Evolutionary conservation across 2,329 filamentous ascomycete species (phyloP).

Genomic region (Sporothrix mexicana): DNA sequence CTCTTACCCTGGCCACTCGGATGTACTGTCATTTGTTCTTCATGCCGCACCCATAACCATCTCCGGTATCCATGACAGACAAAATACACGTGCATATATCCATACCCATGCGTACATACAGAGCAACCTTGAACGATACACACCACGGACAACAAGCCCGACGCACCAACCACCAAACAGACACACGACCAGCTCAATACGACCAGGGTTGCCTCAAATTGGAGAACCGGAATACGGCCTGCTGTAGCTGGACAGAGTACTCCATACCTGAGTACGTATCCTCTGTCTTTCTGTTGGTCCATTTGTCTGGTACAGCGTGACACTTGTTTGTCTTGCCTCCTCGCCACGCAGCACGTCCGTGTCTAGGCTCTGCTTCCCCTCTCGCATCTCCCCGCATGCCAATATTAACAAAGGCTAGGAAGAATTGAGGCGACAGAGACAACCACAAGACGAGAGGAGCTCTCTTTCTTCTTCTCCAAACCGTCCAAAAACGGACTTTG

Average conservation of each 20-base stretch:
- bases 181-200: not conserved
- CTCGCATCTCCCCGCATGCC: not conserved
- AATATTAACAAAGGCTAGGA: constrained; percentile 29
- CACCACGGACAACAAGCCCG: not conserved
- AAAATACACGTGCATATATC: not conserved
- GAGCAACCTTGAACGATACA: constrained; percentile 11
- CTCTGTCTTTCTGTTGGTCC: not conserved
- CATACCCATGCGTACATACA: not conserved
- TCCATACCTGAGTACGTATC: not conserved
- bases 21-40: constrained; percentile 6
- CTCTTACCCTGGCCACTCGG: not conserved
- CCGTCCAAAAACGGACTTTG: not conserved
- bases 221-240: not conserved
- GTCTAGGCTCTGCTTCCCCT: not conserved
- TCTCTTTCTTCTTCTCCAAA: not conserved
- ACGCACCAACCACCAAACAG: not conserved
- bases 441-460: not conserved
- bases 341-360: not conserved
- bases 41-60: not conserved
- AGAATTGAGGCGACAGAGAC: constrained; percentile 28
- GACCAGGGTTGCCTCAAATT: not conserved
- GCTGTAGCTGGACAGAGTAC: not conserved
- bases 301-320: not conserved
- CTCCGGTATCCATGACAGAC: not conserved
- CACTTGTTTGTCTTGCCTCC: not conserved